These are phyloP conservation scores for Tetradesmus lagerheimii DNA, from an alignment of 139 green algal species.

Conservation along the genomic window DNA sequence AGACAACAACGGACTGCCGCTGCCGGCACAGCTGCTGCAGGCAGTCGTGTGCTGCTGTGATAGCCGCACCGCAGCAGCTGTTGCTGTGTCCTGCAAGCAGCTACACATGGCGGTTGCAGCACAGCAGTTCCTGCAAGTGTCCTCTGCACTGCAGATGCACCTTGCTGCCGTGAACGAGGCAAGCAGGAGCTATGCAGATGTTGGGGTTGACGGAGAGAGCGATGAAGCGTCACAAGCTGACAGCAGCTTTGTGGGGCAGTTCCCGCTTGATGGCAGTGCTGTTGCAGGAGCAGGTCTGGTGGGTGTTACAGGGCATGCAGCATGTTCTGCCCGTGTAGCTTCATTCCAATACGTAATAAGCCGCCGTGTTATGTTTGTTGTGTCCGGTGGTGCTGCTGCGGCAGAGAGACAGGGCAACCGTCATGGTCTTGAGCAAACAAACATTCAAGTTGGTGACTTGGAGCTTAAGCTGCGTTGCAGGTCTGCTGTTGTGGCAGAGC, in stretches of 20 bases:
- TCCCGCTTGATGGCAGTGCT: background rate
- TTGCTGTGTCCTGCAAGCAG: background rate
- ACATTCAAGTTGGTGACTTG: too few species aligned
- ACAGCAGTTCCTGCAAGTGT: background rate
- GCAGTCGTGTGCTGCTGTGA: background rate
- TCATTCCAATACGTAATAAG: too few species aligned
- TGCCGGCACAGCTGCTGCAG: background rate
- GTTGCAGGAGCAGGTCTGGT: background rate
- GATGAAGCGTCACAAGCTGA: background rate
- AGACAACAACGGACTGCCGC: background rate
- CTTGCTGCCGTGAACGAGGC: background rate
- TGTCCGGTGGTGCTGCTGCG: too few species aligned
- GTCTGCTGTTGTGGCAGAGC: too few species aligned
- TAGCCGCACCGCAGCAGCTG: background rate
- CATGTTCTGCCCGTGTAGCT: too few species aligned
- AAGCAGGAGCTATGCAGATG: background rate
- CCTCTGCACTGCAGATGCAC: background rate
- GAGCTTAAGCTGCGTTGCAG: too few species aligned
- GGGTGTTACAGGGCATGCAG: background rate
- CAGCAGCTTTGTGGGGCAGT: background rate
- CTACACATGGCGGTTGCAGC: background rate
- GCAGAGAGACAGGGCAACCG: too few species aligned
- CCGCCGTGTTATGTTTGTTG: too few species aligned
- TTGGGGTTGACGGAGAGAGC: too few species aligned
- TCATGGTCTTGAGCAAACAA: too few species aligned